Evolutionary conservation across 2,329 filamentous ascomycete genomes (phyloP), one percentile per base, ranked within the genome.

Genomic region (Botrytis sinoallii): DNA sequence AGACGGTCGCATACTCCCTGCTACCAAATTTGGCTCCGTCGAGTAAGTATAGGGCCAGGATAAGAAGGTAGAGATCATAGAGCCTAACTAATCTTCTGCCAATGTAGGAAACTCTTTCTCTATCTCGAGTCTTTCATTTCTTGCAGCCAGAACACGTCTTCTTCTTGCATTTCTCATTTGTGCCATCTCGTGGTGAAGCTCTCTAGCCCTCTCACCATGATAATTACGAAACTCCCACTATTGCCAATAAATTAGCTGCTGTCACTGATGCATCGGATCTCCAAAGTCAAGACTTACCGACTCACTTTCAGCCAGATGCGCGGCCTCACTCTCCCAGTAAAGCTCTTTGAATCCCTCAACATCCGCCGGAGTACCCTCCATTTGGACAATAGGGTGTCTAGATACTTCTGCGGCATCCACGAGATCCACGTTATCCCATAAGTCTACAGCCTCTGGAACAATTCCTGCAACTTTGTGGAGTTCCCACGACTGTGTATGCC

Each of bases 361-460:
- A 46, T 70, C 55, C 5, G 5, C 57, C 8, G 38, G 67, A 20
- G 68, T 63, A 63, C 40, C 57, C 32, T 61, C 68, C 38, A 61
- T 35, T 32, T 40, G 42, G 18, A 66, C 46, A n/a, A 66, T 40
- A 40, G 70, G 57, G 18, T 66, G 70, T 32, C 1, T 8, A 46
- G 35, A 6, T 6, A 8, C 20, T 46, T 72, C 42, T 18, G 22
- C 46, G 6, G 29, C 22, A 25, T 44, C 70, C 40, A 66, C 44
- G 25, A 68, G 46, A 18, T 70, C 59, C 20, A 67, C 67, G 25
- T 72, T 72, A 46, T 77, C 74, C 73, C 75, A 77, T 20, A 77
- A 67, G 35, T 75, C 74, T 20, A 38, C 29, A 3, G 59, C 63
- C 35, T 77, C 76, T 2, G 74, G 72, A 18, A 38, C 42, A 25